A percentile compares a stretch with the other conserved stretches of the same genome.
These are phyloP conservation scores for Przewalskia tangutica DNA, from an alignment of 257 asterid genomes.

Conservation along the genomic window DNA sequence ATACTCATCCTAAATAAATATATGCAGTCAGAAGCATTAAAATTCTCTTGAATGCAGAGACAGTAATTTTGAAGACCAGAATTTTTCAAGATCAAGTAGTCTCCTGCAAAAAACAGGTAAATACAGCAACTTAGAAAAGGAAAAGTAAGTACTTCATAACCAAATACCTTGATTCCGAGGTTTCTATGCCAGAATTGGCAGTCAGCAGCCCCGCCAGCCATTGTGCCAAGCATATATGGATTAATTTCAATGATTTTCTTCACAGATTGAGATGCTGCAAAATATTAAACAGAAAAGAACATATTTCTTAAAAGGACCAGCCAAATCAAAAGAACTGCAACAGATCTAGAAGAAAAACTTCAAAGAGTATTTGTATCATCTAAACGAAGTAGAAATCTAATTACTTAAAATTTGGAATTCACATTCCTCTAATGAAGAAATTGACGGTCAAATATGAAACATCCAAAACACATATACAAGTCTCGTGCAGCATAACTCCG, in stretches of 20 bases:
- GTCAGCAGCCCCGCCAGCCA: slow-evolving; percentile 99
- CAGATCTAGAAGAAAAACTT: neutral
- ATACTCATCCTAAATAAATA: neutral
- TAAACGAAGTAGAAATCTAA: neutral
- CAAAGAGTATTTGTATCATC: neutral
- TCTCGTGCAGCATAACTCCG: neutral
- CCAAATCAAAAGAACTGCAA: neutral
- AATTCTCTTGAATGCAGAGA: neutral
- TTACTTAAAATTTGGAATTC: neutral
- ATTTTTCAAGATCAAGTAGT: neutral
- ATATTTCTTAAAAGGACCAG: neutral
- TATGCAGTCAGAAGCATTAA: neutral
- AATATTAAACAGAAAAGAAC: neutral
- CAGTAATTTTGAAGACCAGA: neutral
- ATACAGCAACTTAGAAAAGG: neutral
- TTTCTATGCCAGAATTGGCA: slow-evolving; percentile 94
- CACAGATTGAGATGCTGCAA: slow-evolving; percentile 78
- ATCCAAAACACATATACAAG: neutral
- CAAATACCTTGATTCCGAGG: slow-evolving; percentile 61
- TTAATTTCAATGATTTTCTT: slow-evolving; percentile 86
- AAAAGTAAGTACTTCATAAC: neutral
- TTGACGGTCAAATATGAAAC: neutral
- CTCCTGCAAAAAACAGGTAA: neutral
- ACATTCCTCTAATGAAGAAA: neutral
- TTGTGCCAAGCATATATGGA: slow-evolving; percentile 90